A percentile compares a stretch with the other conserved stretches of the same genome.
Evolutionary conservation across 257 asterid genomes (phyloP).

Genomic region (Nicotiana obtusifolia): DNA sequence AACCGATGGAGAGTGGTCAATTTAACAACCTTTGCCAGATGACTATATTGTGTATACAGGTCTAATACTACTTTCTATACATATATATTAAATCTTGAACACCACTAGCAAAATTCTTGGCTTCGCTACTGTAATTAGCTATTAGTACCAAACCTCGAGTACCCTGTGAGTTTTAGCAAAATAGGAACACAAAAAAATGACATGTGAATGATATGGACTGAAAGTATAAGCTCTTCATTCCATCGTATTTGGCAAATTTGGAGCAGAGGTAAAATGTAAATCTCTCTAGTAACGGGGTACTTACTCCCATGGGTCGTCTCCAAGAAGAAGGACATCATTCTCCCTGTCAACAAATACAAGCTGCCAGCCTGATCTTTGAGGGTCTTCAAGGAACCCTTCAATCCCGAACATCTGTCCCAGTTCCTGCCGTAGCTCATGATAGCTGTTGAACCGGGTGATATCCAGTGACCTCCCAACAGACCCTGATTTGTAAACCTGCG

Average conservation of each 20-base stretch:
- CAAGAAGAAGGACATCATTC: slow-evolving; percentile 97
- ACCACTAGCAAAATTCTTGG: too few relatives aligned
- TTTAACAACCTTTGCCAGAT: too few relatives aligned
- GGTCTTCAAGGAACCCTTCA: slow-evolving; percentile 95
- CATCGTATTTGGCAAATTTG: background rate
- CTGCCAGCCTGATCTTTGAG: slow-evolving; percentile 99
- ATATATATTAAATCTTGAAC: too few relatives aligned
- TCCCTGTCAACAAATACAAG: slow-evolving; percentile 99
- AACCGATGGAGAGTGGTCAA: too few relatives aligned
- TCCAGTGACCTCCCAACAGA: slow-evolving; percentile 93
- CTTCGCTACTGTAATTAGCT: background rate
- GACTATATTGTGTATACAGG: too few relatives aligned
- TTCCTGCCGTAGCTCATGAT: slow-evolving; percentile 86
- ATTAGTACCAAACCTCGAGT: background rate
- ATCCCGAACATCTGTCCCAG: slow-evolving; percentile 89
- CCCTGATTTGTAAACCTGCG: slow-evolving; percentile 77
- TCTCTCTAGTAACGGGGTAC: slow-evolving; percentile 15
- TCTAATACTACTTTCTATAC: too few relatives aligned
- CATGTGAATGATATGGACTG: background rate
- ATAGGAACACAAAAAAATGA: background rate
- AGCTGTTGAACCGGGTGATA: slow-evolving; percentile 86
- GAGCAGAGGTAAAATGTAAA: background rate
- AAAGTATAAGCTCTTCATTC: background rate
- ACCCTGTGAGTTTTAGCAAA: background rate
- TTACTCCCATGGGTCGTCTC: slow-evolving; percentile 99